Percentiles rank a stretch among this genome's conserved stretches.
Evolutionary conservation across 495 filamentous ascomycete genomes (phyloP).

Genomic region (Tuber magnatum): DNA sequence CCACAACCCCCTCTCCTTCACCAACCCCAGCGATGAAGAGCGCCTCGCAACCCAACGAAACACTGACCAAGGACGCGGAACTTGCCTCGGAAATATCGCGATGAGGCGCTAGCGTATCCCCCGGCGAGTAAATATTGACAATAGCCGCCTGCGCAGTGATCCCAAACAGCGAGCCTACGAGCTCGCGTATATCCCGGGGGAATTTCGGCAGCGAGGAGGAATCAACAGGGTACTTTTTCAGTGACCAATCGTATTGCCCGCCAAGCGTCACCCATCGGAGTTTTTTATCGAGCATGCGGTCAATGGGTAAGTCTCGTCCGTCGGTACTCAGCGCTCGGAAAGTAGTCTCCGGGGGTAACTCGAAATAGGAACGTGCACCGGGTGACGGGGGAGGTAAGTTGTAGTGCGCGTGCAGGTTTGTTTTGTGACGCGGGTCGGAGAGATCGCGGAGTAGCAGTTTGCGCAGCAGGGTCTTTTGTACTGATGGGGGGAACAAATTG

Average conservation of each 20-base stretch:
- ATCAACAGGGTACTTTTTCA: conserved; percentile 62
- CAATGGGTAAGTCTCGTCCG: conserved; percentile 55
- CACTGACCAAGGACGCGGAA: conserved; percentile 65
- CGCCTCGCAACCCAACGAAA: conserved; percentile 82
- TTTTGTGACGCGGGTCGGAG: conserved; percentile 63
- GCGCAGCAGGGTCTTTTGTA: conserved; percentile 61
- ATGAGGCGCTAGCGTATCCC: conserved; percentile 80
- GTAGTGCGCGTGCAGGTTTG: conserved; percentile 81
- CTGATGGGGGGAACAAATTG: conserved; percentile 56
- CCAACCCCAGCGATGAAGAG: conserved; percentile 64
- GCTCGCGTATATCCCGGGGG: conserved; percentile 59
- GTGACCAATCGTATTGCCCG: conserved; percentile 90
- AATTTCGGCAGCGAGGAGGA: conserved; percentile 45
- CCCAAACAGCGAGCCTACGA: conserved; percentile 47
- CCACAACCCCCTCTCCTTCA: conserved; percentile 49
- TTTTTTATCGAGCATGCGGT: conserved; percentile 62
- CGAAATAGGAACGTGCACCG: conserved; percentile 45
- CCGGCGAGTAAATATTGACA: conserved; percentile 79
- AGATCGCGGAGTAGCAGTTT: conserved; percentile 74
- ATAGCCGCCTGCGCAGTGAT: conserved; percentile 72
- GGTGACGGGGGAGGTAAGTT: conserved; percentile 51
- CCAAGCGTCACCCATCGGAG: conserved; percentile 90
- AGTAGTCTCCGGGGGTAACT: conserved; percentile 52
- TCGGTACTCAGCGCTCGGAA: not conserved
- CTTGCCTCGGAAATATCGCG: conserved; percentile 81